A percentile compares a stretch with the other conserved stretches of the same genome.
phyloP scores from a whole-genome alignment of 129 eudicot species.

The Saussurea involucrata region DNA sequence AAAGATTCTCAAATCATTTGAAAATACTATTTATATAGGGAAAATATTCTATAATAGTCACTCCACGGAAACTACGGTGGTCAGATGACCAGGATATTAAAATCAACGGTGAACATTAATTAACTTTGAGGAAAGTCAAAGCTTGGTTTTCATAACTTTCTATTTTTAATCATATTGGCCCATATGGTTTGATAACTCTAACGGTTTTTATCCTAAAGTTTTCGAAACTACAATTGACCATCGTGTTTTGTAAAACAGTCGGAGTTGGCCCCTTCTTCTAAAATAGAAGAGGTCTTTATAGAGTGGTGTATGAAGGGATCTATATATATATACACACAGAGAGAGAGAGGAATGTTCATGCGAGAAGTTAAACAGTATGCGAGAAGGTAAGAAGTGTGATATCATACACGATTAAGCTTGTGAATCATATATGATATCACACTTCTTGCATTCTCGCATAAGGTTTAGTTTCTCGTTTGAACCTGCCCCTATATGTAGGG shows the following conservation, averaged over 20 bases:
- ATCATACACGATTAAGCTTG: too few relatives aligned
- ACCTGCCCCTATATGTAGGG: too few relatives aligned
- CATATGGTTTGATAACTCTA: background rate
- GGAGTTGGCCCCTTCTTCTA: background rate
- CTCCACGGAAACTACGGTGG: conserved; percentile 6
- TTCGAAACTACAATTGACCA: background rate
- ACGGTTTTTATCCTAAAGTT: background rate
- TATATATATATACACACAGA: too few relatives aligned
- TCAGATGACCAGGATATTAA: background rate
- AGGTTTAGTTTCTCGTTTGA: too few relatives aligned
- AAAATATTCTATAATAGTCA: background rate
- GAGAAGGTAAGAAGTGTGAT: too few relatives aligned
- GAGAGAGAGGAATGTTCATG: too few relatives aligned
- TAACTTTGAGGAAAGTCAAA: conserved; percentile 7
- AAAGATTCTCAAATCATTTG: background rate
- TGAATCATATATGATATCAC: too few relatives aligned
- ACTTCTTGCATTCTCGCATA: too few relatives aligned
- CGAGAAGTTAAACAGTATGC: too few relatives aligned
- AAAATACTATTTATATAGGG: background rate
- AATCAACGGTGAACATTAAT: conserved; percentile 3
- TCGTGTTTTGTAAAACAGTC: background rate
- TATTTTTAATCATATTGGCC: background rate
- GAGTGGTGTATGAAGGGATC: too few relatives aligned
- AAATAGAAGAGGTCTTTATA: too few relatives aligned
- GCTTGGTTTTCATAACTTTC: background rate